These are phyloP conservation scores for Geranomyces michiganensis DNA, from an alignment of 192 early-diverging fungal genomes.

Conservation along the genomic window DNA sequence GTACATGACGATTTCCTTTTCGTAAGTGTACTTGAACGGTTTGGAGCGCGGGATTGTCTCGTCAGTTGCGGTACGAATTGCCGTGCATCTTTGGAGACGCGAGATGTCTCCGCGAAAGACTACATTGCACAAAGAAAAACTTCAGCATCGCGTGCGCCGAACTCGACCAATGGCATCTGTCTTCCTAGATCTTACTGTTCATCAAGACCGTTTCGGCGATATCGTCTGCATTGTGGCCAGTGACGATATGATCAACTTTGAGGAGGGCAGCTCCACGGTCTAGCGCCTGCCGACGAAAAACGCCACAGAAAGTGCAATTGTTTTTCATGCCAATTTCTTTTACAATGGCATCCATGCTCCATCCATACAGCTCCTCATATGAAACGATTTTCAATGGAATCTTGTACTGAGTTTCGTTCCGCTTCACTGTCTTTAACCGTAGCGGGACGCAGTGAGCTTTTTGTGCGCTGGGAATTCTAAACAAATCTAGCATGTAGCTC, in stretches of 20 bases:
- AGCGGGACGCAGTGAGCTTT: background rate
- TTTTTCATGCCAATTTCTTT: constrained; percentile 93
- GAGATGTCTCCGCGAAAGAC: constrained; percentile 94
- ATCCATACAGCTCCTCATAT: constrained; percentile 94
- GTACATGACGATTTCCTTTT: constrained; percentile 99
- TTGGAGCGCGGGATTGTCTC: constrained; percentile 84
- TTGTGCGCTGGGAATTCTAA: background rate
- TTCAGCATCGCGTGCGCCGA: background rate
- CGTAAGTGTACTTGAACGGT: constrained; percentile 98
- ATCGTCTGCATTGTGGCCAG: constrained; percentile 98
- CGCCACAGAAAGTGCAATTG: constrained; percentile 99
- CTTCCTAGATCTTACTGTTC: constrained; percentile 69
- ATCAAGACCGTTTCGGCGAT: constrained; percentile 98
- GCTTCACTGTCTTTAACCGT: constrained; percentile 75
- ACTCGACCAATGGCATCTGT: too few relatives aligned
- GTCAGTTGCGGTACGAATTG: constrained; percentile 82
- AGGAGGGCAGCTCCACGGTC: constrained; percentile 92
- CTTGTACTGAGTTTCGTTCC: constrained; percentile 91
- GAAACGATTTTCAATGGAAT: constrained; percentile 93
- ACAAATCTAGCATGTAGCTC: background rate
- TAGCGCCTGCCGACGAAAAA: constrained; percentile 95
- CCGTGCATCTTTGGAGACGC: constrained; percentile 88
- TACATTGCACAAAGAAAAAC: constrained; percentile 26
- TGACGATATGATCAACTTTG: constrained; percentile 93
- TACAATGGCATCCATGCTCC: constrained; percentile 98